Evolutionary conservation across 768 basidiomycete genomes (phyloP).

Genomic region (Agrocybe praecox): DNA sequence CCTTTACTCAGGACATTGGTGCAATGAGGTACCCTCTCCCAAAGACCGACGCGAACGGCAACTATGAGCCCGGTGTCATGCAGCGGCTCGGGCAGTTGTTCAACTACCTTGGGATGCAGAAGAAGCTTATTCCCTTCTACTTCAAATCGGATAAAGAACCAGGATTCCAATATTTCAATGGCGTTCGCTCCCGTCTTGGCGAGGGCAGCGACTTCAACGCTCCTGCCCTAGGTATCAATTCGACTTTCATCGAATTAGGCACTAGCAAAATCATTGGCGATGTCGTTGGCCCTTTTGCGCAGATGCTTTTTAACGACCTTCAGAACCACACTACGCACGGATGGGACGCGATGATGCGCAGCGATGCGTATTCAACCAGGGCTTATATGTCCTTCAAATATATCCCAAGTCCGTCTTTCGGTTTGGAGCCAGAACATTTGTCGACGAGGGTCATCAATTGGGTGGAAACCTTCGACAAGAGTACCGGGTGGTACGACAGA

Average conservation of each 20-base stretch:
- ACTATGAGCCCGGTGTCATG: not conserved
- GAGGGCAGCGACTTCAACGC: constrained; percentile 6
- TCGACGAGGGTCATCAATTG: constrained; percentile 30
- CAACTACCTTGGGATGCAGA: constrained; percentile 1
- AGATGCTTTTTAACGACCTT: constrained; percentile 24
- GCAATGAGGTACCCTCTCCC: constrained; percentile 41
- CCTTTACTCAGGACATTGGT: constrained; percentile 30
- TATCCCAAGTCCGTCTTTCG: constrained; percentile 9
- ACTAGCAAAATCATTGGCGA: constrained; percentile 12
- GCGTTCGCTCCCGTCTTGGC: constrained; percentile 5
- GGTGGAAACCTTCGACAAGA: constrained; percentile 32
- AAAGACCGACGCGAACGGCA: not conserved
- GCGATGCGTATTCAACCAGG: constrained; percentile 30
- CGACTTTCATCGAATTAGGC: constrained; percentile 15
- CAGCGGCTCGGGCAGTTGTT: constrained; percentile 2
- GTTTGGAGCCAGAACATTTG: not conserved
- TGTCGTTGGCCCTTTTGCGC: constrained; percentile 22
- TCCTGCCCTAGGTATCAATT: constrained; percentile 8
- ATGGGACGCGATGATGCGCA: constrained; percentile 26
- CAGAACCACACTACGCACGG: constrained; percentile 14
- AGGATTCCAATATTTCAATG: constrained; percentile 8
- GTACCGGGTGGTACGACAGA: constrained; percentile 33
- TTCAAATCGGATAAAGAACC: not conserved
- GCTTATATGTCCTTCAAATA: constrained; percentile 23
- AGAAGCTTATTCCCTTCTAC: not conserved